Base-by-base conservation (phyloP, 2,329 filamentous ascomycete genomes). In the Fusarium bactridioides region DNA sequence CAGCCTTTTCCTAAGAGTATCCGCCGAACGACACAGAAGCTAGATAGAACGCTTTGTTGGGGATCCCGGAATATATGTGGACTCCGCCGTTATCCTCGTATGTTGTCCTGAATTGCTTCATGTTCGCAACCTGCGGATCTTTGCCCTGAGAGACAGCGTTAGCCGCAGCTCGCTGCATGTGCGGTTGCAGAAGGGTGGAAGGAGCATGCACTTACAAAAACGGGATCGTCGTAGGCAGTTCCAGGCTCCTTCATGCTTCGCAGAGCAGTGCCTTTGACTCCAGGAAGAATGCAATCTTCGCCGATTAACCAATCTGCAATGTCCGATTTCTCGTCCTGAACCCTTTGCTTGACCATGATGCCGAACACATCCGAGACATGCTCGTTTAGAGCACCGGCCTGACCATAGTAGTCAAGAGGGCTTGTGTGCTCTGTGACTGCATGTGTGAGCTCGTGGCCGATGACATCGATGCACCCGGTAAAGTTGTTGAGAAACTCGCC, bases 361-460 rank as follows among this genome's bases (percentile, higher is more conserved):
- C 86, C 88, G 72, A 89, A 89, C 4, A 86, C 85, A 70, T 90
- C 88, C 0, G 87, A 86, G 37, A 89, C 73, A 70, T 87, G 86
- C 77, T 90, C 88, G 66, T 89, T 89, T 43, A 90, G 80, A 19
- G 87, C 87, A 23, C 88, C 88, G 19, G 84, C 79, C 76, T 89
- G 85, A 41, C 81, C 83, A n/a, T 78, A 72, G 74, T 89, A 89
- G 56, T 84, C 79, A 13, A 90, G 82, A 3, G 84, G 83, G 16
- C 83, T 83, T 6, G 84, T 86, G 74, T 86, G 80, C 70, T 88
- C 83, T 1, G 84, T 87, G 25, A 90, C 82, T 33, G 86, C 87
- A 73, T 89, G 88, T 41, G 86, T 88, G 25, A 89, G 79, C 72
- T 89, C 88, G 70, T 89, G 87, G 6, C 85, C 87, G 62, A 89